Percentiles rank a stretch among this genome's conserved stretches.
Evolutionary conservation across 129 eudicot genomes (phyloP).

Genomic region (Flaveria brownii): DNA sequence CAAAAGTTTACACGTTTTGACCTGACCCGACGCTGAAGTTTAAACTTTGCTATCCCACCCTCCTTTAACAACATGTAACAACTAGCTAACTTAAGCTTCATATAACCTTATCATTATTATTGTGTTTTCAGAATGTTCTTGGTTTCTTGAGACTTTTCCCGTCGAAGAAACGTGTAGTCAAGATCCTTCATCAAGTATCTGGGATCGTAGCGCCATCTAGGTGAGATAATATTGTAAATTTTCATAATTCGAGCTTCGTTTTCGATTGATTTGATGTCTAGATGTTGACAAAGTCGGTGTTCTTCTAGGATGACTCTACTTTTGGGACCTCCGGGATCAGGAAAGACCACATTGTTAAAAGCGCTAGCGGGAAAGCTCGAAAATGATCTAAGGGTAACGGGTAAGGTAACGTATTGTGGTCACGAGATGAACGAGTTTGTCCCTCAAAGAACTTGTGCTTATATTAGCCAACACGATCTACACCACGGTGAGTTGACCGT

Average conservation of each 20-base stretch:
- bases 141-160: slow-evolving; percentile 59
- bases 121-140: slow-evolving; percentile 49
- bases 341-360: slow-evolving; percentile 76
- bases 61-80: background rate
- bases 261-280: background rate
- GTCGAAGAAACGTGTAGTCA: slow-evolving; percentile 57
- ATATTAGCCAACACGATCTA: slow-evolving; percentile 80
- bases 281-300: background rate
- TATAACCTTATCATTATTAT: slow-evolving; percentile 11
- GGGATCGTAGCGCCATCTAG: slow-evolving; percentile 77
- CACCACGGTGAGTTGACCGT: slow-evolving; percentile 90
- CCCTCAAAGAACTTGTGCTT: slow-evolving; percentile 80
- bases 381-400: slow-evolving; percentile 62
- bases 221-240: slow-evolving; percentile 27
- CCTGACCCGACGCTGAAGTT: background rate
- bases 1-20: background rate
- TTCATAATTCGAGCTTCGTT: background rate
- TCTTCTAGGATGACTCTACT: slow-evolving; percentile 67
- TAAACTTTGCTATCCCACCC: background rate
- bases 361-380: slow-evolving; percentile 79
- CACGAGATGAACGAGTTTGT: slow-evolving; percentile 70
- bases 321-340: slow-evolving; percentile 82
- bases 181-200: slow-evolving; percentile 58
- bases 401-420: slow-evolving; percentile 67
- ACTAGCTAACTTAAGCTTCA: background rate